These are phyloP conservation scores for Verticillium isaacii DNA, from an alignment of 2,329 filamentous ascomycete species.

Conservation along the genomic window DNA sequence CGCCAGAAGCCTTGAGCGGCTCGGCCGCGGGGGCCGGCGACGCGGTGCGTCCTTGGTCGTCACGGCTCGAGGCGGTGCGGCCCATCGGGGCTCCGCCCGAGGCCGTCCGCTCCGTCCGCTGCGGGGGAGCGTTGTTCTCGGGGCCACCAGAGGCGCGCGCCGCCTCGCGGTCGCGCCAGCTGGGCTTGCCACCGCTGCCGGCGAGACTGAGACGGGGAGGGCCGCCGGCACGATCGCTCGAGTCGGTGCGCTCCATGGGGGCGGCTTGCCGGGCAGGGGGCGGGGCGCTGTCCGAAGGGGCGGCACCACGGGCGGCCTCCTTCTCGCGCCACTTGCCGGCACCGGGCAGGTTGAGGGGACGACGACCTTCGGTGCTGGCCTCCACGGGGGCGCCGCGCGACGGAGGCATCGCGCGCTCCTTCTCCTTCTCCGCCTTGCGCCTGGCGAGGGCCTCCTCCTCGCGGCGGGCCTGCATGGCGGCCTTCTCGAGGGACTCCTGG, in stretches of 20 bases:
- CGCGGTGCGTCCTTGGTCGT: conserved; percentile 32
- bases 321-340: conserved; percentile 38
- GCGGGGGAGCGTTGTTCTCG: conserved; percentile 40
- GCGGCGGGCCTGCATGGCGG: conserved; percentile 68
- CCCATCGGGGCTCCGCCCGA: conserved; percentile 37
- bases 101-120: conserved; percentile 37
- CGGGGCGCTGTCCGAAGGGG: conserved; percentile 25
- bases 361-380: conserved; percentile 16
- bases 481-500: conserved; percentile 63
- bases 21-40: conserved; percentile 40
- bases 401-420: conserved; percentile 30
- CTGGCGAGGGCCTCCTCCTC: conserved; percentile 85
- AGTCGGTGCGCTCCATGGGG: conserved; percentile 40
- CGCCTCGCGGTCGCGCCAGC: conserved; percentile 71
- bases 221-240: conserved; percentile 39
- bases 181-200: conserved; percentile 54
- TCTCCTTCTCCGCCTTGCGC: conserved; percentile 61
- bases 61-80: conserved; percentile 37
- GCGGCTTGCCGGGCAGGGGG: conserved; percentile 18
- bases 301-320: conserved; percentile 23
- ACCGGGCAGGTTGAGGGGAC: conserved; percentile 23
- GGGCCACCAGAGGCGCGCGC: conserved; percentile 29
- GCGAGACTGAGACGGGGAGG: conserved; percentile 60
- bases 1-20: conserved; percentile 46
- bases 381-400: conserved; percentile 31